Percentiles rank a stretch among this genome's conserved stretches.
Evolutionary conservation across 768 basidiomycete genomes (phyloP).

Genomic region (Rhizopogon rudus): DNA sequence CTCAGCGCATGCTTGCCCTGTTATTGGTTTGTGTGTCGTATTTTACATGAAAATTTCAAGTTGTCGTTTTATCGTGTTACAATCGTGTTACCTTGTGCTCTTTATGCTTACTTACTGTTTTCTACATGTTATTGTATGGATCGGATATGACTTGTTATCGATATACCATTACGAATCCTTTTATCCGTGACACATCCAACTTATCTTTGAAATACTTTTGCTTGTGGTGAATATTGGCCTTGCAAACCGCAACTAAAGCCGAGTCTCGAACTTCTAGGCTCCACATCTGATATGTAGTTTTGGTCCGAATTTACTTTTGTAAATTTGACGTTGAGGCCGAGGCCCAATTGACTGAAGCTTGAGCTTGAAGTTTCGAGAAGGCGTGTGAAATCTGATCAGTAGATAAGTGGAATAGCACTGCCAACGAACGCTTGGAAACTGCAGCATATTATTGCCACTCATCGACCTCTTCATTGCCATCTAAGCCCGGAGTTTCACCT

Average conservation of each 20-base stretch:
- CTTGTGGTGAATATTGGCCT: background rate
- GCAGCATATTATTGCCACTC: slow-evolving; percentile 10
- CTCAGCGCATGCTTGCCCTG: slow-evolving; percentile 17
- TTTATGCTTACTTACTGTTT: slow-evolving; percentile 18
- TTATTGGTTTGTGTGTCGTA: slow-evolving; percentile 16
- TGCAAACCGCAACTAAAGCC: background rate
- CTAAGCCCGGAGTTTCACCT: background rate
- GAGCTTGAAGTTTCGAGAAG: background rate
- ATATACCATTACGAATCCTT: background rate
- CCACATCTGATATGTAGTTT: too few relatives aligned
- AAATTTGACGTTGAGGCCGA: background rate
- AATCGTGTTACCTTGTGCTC: background rate
- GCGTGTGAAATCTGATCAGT: slow-evolving; percentile 70
- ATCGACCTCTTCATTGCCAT: slow-evolving; percentile 6
- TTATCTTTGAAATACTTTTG: background rate
- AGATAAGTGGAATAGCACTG: slow-evolving; percentile 14
- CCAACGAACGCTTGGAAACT: slow-evolving; percentile 7
- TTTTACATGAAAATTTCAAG: slow-evolving; percentile 14
- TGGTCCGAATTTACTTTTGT: background rate
- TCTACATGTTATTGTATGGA: slow-evolving; percentile 5
- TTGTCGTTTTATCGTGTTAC: slow-evolving; percentile 4
- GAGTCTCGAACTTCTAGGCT: background rate
- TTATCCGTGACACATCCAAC: background rate
- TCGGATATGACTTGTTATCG: slow-evolving; percentile 12
- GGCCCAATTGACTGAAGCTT: background rate